Percentiles rank a stretch among this genome's conserved stretches.
Evolutionary conservation across 164 flowering plant genomes (phyloP).

Genomic region (Vitis vinifera): ASM3070453v1 NC_081811.1:24753501-24754000

Average conservation of each 20-base stretch:
- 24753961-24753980: too few species aligned
- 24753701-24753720: background rate
- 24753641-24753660: background rate
- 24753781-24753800: background rate
- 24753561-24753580: background rate
- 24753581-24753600: background rate
- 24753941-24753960: too few species aligned
- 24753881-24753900: background rate
- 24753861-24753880: background rate
- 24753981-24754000: too few species aligned
- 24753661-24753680: too few species aligned
- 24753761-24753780: background rate
- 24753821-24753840: too few species aligned
- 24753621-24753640: background rate
- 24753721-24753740: background rate
- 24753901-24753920: background rate
- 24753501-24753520: constrained; percentile 28
- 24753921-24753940: background rate
- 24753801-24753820: background rate
- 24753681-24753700: background rate
- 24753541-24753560: background rate
- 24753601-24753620: background rate
- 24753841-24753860: background rate
- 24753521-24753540: background rate
- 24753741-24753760: background rate